Evolutionary conservation across 1,284 basidiomycete genomes (phyloP).

Genomic region (Serendipita sp.): DNA sequence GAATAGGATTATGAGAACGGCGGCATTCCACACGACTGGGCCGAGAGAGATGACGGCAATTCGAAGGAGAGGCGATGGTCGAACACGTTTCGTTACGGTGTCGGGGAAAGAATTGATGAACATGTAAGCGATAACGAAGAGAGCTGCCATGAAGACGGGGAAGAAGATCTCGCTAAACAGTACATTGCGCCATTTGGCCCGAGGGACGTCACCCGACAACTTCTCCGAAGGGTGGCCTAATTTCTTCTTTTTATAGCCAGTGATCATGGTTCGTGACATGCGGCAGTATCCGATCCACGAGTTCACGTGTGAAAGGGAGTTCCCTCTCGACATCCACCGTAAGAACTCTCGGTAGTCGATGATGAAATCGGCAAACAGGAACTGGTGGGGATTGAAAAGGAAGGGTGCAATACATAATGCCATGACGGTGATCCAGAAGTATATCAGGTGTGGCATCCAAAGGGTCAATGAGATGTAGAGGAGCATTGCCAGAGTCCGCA

Average conservation of each 20-base stretch:
- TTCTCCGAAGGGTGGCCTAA: constrained; percentile 91
- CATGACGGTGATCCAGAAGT: constrained; percentile 88
- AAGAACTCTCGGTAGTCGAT: constrained; percentile 94
- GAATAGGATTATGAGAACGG: constrained; percentile 75
- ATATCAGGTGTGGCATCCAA: constrained; percentile 83
- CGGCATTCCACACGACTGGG: constrained; percentile 92
- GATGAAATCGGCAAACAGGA: constrained; percentile 86
- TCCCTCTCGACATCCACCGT: constrained; percentile 94
- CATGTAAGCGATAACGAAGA: constrained; percentile 84
- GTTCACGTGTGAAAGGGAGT: constrained; percentile 89
- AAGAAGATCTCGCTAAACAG: constrained; percentile 78
- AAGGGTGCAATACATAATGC: constrained; percentile 85
- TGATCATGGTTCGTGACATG: constrained; percentile 86
- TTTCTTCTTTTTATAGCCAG: constrained; percentile 93
- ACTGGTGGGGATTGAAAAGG: constrained; percentile 95
- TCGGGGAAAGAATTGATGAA: constrained; percentile 76
- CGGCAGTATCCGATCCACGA: constrained; percentile 98
- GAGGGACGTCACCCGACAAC: constrained; percentile 76
- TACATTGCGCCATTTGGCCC: constrained; percentile 81
- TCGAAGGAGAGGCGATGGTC: constrained; percentile 70
- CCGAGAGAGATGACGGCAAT: constrained; percentile 89
- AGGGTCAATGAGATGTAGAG: constrained; percentile 81
- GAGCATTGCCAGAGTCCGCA: constrained; percentile 78
- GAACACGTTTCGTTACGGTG: constrained; percentile 43
- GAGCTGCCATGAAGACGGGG: constrained; percentile 66